Base-by-base conservation (phyloP, 495 filamentous ascomycete species). In the Lepidopterella palustris region DNA sequence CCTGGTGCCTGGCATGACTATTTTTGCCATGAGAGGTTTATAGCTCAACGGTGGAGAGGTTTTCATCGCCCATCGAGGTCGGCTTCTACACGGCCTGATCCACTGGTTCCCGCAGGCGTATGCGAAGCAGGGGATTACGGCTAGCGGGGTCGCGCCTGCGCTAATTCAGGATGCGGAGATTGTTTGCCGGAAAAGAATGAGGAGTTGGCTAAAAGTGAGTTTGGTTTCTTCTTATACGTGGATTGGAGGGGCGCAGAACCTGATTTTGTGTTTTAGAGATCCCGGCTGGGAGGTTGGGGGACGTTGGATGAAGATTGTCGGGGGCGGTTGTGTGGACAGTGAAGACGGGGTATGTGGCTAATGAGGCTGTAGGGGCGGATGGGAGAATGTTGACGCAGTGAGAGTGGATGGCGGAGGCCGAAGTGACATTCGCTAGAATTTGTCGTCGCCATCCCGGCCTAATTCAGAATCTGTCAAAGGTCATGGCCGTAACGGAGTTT, bases 291-390 rank as follows among this genome's bases (percentile, higher is more conserved):
- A 26, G 66, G 27, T 57, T 71, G 11, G 69, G n/a, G 70, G 6
- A 59, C 35, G 21, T 67, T 67, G 49, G 70, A 71, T 24, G 70
- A 73, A 54, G 63, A 70, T 57, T n/a, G n/a, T 69, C 70, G 4
- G 67, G 69, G 35, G 71, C 70, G 13, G 67, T 73, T 25, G 15
- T 70, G n/a, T 73, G 69, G 69, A 70, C 70, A 67, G 63, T 70
- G 5, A 68, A 68, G 52, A 70, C 57, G 1, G 58, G 55, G 11
- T 73, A 70, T 64, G 60, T 71, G 15, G 71, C 67, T 0, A 73
- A 71, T 54, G 70, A 73, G 55, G 65, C 71, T 13, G 63, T 73
- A 27, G 68, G 51, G 1, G 62, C 71, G 20, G 71, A 73, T 64
- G 70, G 70, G 0, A 69, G 70, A 0, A 56, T 71, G 60, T 70